Evolutionary conservation across 1,284 basidiomycete species (phyloP).

Genomic region (Boletus mariae): DNA sequence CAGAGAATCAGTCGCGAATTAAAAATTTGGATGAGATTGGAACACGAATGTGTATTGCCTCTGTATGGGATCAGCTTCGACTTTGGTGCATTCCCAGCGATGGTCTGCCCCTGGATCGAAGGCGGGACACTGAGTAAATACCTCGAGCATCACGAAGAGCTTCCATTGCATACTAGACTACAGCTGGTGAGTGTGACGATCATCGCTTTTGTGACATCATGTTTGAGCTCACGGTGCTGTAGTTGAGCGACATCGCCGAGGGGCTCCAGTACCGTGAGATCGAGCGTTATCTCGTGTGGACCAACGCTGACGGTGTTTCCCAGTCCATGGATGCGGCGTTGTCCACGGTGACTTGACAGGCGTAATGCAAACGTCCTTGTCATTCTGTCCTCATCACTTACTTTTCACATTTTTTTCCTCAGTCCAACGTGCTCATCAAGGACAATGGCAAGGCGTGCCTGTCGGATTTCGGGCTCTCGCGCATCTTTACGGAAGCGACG

Average conservation of each 20-base stretch:
- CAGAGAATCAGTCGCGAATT: constrained; percentile 23
- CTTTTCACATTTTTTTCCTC: neutral
- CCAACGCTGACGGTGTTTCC: neutral
- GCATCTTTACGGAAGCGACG: constrained; percentile 31
- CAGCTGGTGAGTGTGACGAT: constrained; percentile 8
- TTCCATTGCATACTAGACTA: constrained; percentile 3
- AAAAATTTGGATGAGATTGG: constrained; percentile 21
- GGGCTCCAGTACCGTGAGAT: constrained; percentile 24
- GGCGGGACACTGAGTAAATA: constrained; percentile 19
- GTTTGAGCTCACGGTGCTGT: constrained; percentile 3
- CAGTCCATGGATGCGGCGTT: constrained; percentile 23
- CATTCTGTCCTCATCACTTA: neutral
- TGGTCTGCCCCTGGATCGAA: constrained; percentile 26
- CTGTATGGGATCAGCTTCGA: constrained; percentile 24
- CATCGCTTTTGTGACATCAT: neutral
- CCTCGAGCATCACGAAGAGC: constrained; percentile 15
- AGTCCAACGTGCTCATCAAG: constrained; percentile 35
- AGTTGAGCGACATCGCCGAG: constrained; percentile 22
- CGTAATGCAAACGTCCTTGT: constrained; percentile 1
- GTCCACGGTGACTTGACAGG: constrained; percentile 28
- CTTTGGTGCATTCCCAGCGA: constrained; percentile 23
- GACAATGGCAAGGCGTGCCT: constrained; percentile 23
- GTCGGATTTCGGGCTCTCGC: constrained; percentile 28
- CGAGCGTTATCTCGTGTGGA: neutral
- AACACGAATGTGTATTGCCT: constrained; percentile 24